Percentiles rank a stretch among this genome's conserved stretches.
These are phyloP conservation scores for Colletotrichum sp. DNA, from an alignment of 2,329 filamentous ascomycete species.

Conservation along the genomic window DNA sequence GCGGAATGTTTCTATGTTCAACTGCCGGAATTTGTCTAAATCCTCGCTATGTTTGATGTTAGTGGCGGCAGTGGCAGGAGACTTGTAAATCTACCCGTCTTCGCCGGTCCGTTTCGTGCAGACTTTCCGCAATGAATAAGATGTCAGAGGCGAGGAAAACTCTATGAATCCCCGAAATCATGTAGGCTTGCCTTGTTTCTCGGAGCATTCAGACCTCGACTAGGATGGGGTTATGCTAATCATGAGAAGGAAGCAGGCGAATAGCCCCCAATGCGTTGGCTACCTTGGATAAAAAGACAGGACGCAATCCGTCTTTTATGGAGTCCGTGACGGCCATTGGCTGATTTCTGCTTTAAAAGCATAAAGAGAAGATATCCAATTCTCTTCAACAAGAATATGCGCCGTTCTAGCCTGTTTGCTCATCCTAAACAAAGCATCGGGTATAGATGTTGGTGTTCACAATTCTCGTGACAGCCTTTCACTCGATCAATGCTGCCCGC, in stretches of 20 bases:
- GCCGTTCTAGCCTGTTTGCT: no score
- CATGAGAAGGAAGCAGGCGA: background rate
- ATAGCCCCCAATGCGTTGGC: no score
- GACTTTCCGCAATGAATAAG: no score
- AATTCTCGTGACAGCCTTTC: background rate
- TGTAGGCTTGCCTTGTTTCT: background rate
- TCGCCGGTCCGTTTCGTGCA: background rate
- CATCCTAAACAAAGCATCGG: no score
- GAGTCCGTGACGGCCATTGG: accelerated
- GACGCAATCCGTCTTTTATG: background rate
- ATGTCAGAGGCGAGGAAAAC: background rate
- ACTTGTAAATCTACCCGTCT: background rate
- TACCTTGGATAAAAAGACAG: background rate
- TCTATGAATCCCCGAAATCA: background rate
- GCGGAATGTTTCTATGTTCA: background rate
- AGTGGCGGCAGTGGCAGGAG: background rate
- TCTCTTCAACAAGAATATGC: no score
- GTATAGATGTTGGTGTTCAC: background rate
- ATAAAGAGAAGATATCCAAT: no score
- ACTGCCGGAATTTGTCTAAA: background rate
- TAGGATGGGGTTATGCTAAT: background rate
- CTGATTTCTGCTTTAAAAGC: no score
- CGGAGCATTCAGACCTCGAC: accelerated
- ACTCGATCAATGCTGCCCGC: background rate
- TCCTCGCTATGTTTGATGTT: background rate